Conservation (phyloP, 106 monocot genomes). For the Triglochin maritima region DNA sequence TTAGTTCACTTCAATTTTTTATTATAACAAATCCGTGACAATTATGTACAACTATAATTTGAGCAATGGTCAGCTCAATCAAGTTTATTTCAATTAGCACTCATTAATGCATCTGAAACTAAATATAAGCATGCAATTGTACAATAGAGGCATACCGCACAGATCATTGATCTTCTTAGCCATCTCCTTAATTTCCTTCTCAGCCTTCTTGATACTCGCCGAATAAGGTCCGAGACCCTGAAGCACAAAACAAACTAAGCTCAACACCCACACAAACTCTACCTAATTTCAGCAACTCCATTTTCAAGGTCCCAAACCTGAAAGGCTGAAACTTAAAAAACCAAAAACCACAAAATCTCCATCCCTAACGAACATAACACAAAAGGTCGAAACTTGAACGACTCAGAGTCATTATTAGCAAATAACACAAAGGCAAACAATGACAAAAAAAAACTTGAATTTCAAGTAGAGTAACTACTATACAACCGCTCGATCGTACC, state of each 20-base stretch:
- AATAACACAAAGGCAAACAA: background rate
- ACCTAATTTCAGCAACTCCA: background rate
- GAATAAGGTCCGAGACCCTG: conserved; percentile 97
- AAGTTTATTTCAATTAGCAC: too few relatives aligned
- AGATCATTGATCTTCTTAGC: conserved; percentile 93
- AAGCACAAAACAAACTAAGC: background rate
- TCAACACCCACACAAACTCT: background rate
- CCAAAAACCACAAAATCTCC: background rate
- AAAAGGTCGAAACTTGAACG: background rate
- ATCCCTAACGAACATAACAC: background rate
- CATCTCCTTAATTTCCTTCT: conserved; percentile 95
- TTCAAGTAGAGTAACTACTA: too few relatives aligned
- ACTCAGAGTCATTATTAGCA: background rate
- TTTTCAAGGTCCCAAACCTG: background rate
- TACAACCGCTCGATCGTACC: too few relatives aligned
- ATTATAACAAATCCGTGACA: too few relatives aligned
- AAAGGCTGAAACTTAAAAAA: background rate
- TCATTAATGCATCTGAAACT: too few relatives aligned
- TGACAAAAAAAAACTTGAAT: background rate
- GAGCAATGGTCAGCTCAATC: too few relatives aligned
- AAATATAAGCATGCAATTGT: too few relatives aligned
- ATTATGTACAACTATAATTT: too few relatives aligned
- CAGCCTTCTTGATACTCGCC: conserved; percentile 59
- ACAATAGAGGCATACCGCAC: conserved; percentile 33
- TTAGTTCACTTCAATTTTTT: too few relatives aligned